Evolutionary conservation across 176 grass and related monocot species (phyloP), one percentile per base, ranked within the genome.

Genomic region (Cenchrus purpureus): DNA sequence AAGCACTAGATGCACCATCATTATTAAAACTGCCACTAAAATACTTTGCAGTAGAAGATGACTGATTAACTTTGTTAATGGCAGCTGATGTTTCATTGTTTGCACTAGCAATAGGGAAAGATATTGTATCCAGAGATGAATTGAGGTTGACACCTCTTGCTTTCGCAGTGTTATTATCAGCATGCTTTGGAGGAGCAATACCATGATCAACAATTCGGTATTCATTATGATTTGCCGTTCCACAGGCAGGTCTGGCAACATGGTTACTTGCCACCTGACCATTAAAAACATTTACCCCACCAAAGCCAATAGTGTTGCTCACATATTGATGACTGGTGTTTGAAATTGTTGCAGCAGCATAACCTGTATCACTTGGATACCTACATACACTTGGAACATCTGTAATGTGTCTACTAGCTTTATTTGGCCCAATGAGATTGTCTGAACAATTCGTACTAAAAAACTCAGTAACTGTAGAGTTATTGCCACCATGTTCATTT

Each of bases 61-160:
- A 66, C 67, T 54, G 74, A 81, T 77, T 85, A 66, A 46, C 56
- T 80, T 89, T 64, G 37, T 43, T 76, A 73, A 82, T 4, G 28
- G 20, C 29, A 82, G 67, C 45, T 82, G 87, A 74, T 73, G 65
- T 90, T 74, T 84, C 85, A 74, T 73, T 90, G 60, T 87, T 85
- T 90, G 73, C 37, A 88, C 74, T 73, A 74, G 69, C 78, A 85
- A 82, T 83, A 84, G 91, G 77, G 22, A 83, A 93, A 66, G 62
- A 91, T 70, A 85, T 71, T 12, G 91, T 85, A 75, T 85, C 45
- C 29, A 71, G 59, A 75, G 60, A 54, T 78, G 88, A 81, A 85
- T 88, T 85, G 31, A 82, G 88, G 58, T 87, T 90, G 77, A 79
- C 88, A 56, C 78, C 82, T 79, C 88, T 88, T 84, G 67, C 60